Evolutionary conservation across 345 rosid genomes (phyloP), one percentile per base, ranked within the genome.

Genomic region (Eucalyptus pauciflora): DNA sequence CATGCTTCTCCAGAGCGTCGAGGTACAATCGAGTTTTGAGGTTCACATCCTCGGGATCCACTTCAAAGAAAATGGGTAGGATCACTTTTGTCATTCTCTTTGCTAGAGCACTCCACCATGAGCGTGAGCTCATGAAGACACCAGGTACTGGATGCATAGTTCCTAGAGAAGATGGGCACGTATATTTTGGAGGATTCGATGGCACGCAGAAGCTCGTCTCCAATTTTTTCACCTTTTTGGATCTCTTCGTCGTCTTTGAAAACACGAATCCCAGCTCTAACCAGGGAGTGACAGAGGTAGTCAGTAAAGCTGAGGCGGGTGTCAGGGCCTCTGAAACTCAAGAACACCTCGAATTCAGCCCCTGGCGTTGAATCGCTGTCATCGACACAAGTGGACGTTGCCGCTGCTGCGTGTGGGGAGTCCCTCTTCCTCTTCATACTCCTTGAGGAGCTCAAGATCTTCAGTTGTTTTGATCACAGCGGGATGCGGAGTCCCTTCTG

Each of bases 311-410:
- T 67, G 41, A 67, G 20, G 76, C 20, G 22, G 11, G 76, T 67
- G 10, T 67, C 22, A 1, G 22, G 41, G 6, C 76, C 20, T n/a
- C 76, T n/a, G 76, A 67, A 67, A n/a, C 41, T 67, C 41, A 67
- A 2, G 76, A n/a, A n/a, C 22, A n/a, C 41, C 37, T 67, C 11
- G 6, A 67, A 69, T 69, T 69, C 80, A 0, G 43, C 79, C 12
- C 43, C 43, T 12, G 1, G 1, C 22, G 16, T 29, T 0, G 24
- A 16, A 31, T 31, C 1, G 3, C 43, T 5, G 24, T 31, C 79
- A 31, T 1, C 12, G 22, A 15, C 43, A 2, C 43, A 16, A 67
- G 79, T 17, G 10, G 79, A 67, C 41, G 20, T 16, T 37, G 20
- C 9, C 5, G 24, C 10, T 31, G 79, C 20, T 31, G 79, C 12